phyloP scores from a whole-genome alignment of 306 rosid species.

The cucumber (Cucumis sativus) region Cucumber_9930_V3 NC_026661.2:19512001-19512500 shows the following conservation, averaged over 20 bases:
- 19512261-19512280: slow-evolving; percentile 8
- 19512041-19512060: neutral
- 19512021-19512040: neutral
- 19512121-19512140: neutral
- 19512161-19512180: neutral
- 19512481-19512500: slow-evolving; percentile 51
- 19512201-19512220: neutral
- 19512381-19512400: slow-evolving; percentile 71
- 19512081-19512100: neutral
- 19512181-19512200: neutral
- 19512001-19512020: neutral
- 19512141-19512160: neutral
- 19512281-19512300: neutral
- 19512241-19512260: neutral
- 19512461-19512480: slow-evolving; percentile 38
- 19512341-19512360: slow-evolving; percentile 49
- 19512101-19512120: neutral
- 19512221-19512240: slow-evolving; percentile 9
- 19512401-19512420: slow-evolving; percentile 45
- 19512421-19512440: slow-evolving; percentile 48
- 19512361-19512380: slow-evolving; percentile 57
- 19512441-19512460: slow-evolving; percentile 65
- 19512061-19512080: neutral
- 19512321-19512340: slow-evolving; percentile 42
- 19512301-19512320: slow-evolving; percentile 8